These are phyloP conservation scores for Nicotiana undulata DNA, from an alignment of 257 asterid species.

Conservation along the genomic window DNA sequence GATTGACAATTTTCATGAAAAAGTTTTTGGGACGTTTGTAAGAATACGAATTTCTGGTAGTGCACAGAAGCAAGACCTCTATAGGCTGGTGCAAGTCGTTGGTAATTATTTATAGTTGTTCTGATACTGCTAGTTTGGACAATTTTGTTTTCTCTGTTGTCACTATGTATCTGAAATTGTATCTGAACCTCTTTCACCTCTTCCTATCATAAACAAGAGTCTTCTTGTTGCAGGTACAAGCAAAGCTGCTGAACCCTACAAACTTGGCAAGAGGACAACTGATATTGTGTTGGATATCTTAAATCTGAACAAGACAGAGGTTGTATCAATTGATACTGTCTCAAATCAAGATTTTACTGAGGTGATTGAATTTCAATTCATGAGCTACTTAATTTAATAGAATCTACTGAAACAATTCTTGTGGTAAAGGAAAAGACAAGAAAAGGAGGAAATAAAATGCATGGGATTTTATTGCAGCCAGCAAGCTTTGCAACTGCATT, in stretches of 20 bases:
- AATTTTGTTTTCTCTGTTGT: neutral
- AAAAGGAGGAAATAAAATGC: neutral
- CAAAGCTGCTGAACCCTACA: constrained; percentile 76
- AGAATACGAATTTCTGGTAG: constrained; percentile 86
- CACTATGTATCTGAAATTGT: neutral
- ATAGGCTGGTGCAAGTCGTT: constrained; percentile 95
- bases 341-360: constrained; percentile 97
- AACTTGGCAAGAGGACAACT: constrained; percentile 79
- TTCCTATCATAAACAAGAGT: no score
- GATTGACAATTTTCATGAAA: constrained; percentile 54
- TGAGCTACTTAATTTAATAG: neutral
- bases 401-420: neutral
- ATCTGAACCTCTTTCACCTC: neutral
- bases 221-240: constrained; percentile 57
- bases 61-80: constrained; percentile 86
- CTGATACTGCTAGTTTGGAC: neutral
- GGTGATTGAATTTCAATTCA: constrained; percentile 36
- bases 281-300: constrained; percentile 77
- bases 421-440: neutral
- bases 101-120: constrained; percentile 41
- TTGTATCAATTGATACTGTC: constrained; percentile 71
- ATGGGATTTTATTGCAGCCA: neutral
- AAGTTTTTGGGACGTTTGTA: constrained; percentile 84
- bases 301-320: constrained; percentile 92
- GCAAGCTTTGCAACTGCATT: neutral